Evolutionary conservation across 352 stramenopile genomes (phyloP), one percentile per base, ranked within the genome.

Genomic region (Halophytophthora polymorphica): DNA sequence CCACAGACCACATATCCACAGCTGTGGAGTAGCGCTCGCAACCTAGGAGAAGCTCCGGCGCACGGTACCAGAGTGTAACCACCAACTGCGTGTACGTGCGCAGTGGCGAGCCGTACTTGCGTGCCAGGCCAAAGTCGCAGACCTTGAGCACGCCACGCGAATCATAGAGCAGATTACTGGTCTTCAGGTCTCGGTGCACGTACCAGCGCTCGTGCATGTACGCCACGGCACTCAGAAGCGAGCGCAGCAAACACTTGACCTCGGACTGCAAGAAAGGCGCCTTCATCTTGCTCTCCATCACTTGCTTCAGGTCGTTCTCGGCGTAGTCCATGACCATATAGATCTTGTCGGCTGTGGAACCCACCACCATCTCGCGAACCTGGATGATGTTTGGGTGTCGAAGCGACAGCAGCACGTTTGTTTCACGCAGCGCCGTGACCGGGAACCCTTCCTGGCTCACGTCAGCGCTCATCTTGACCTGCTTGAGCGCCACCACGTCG

Each of bases 121-220:
- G 67, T 15, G 82, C 78, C 18, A 95, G 72, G 2, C 86, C 86
- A 64, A 96, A 95, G 52, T 96, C 86, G 53, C 85, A 93, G 6
- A 96, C 71, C 44, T 93, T 93, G 18, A 95, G 66, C 6, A 77
- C 38, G 2, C 83, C 86, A 10, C 61, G 58, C 55, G 85, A 79
- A 61, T 96, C 91, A 50, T 98, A 98, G 5, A 99, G 66, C 61
- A 99, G 78, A 58, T 99, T 99, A 52, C 73, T 95, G n/a, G 95
- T 98, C 77, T 99, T 99, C 53, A 99, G 80, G 60, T 99, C 96
- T 14, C 96, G 88, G 66, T 99, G 96, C 28, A 99, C 85, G 59
- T 83, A 90, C 76, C 90, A 98, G 19, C 83, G 75, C 25, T 80
- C 63, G 65, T 99, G 97, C 72, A 99, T 98, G 65, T 90, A 87